phyloP scores from a whole-genome alignment of 768 basidiomycete species.

The Boletus tylopilopsis region DNA sequence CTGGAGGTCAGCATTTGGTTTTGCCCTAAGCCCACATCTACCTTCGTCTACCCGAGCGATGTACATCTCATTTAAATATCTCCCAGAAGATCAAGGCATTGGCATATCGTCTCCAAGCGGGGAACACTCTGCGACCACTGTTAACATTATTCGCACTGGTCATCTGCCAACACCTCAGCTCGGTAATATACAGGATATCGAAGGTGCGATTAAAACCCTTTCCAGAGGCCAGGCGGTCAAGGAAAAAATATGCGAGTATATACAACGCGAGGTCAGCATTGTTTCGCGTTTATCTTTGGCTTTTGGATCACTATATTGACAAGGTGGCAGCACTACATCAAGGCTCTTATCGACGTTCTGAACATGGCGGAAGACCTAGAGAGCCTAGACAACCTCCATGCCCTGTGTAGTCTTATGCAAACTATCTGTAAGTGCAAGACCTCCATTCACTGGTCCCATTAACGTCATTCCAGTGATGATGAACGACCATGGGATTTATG shows the following conservation, averaged over 20 bases:
- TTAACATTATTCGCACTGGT: slow-evolving; percentile 64
- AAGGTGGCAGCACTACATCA: slow-evolving; percentile 73
- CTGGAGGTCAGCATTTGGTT: slow-evolving; percentile 47
- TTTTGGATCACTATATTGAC: slow-evolving; percentile 1
- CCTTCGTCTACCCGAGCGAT: slow-evolving; percentile 15
- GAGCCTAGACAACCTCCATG: slow-evolving; percentile 84
- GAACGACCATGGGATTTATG: slow-evolving; percentile 92
- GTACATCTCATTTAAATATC: slow-evolving; percentile 11
- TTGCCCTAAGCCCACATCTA: slow-evolving; percentile 18
- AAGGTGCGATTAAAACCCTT: slow-evolving; percentile 70
- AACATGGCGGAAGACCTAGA: slow-evolving; percentile 91
- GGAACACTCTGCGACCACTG: slow-evolving; percentile 56
- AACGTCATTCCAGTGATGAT: slow-evolving; percentile 64
- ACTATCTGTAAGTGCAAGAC: slow-evolving; percentile 68
- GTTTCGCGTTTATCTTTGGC: not conserved
- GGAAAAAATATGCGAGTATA: slow-evolving; percentile 87
- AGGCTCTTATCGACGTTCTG: slow-evolving; percentile 79
- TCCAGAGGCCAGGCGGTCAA: slow-evolving; percentile 69
- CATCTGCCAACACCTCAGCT: slow-evolving; percentile 74
- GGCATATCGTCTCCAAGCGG: slow-evolving; percentile 63
- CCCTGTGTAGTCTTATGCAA: slow-evolving; percentile 89
- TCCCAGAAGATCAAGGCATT: slow-evolving; percentile 43
- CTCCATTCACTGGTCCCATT: not conserved
- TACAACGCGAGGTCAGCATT: slow-evolving; percentile 71
- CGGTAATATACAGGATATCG: slow-evolving; percentile 76